These are phyloP conservation scores for Heteromeles arbutifolia DNA, from an alignment of 306 rosid genomes.

Conservation along the genomic window DNA sequence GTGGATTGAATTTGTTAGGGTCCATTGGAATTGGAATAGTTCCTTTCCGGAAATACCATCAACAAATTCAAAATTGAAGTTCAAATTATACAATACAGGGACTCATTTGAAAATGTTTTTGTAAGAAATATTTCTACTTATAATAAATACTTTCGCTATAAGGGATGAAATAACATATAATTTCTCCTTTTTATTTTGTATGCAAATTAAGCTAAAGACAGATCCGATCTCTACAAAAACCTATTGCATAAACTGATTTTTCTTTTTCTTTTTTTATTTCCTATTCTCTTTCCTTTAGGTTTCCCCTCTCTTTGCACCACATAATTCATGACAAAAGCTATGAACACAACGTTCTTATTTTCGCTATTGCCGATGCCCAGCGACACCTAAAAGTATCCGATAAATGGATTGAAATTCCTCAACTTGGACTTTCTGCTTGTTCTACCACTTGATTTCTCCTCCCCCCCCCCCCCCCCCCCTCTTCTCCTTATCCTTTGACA, in stretches of 20 bases:
- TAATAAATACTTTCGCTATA: too few relatives aligned
- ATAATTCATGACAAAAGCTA: neutral
- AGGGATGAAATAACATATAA: too few relatives aligned
- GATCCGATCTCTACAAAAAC: too few relatives aligned
- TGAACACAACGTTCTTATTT: neutral
- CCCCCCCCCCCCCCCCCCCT: neutral
- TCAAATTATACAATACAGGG: neutral
- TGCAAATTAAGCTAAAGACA: too few relatives aligned
- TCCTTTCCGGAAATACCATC: neutral
- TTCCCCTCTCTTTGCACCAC: neutral
- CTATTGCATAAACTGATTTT: too few relatives aligned
- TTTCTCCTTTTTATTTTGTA: too few relatives aligned
- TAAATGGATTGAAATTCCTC: neutral
- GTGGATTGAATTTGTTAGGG: too few relatives aligned
- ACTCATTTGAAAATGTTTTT: too few relatives aligned
- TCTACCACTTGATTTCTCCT: neutral
- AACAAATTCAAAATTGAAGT: neutral
- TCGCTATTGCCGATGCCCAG: neutral
- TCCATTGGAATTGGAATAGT: neutral
- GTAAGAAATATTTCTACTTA: too few relatives aligned
- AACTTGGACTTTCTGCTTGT: neutral
- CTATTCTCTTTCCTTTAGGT: too few relatives aligned
- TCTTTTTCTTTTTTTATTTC: too few relatives aligned
- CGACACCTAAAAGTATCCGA: neutral
- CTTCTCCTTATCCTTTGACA: constrained; percentile 8